Base-by-base conservation (phyloP, 2,329 filamentous ascomycete species). In the Hortaea werneckii region DNA sequence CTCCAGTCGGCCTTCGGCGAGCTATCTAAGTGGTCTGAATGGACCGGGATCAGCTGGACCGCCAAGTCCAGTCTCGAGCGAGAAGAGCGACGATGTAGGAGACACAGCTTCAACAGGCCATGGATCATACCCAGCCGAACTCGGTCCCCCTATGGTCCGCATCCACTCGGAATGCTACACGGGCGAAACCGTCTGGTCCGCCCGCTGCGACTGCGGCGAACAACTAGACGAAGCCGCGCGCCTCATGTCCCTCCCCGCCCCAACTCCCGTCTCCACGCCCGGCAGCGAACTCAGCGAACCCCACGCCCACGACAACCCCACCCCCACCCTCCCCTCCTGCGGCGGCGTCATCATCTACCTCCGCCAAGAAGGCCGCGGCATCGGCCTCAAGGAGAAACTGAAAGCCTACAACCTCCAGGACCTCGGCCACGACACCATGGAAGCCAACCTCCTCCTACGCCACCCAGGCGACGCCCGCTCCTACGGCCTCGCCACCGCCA, bases 121-220 rank as follows among this genome's bases (percentile, higher is more conserved):
- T 20, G 51, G 54, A 29, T 50, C 57, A 35, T 55, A 56, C 12
- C 53, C 61, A 6, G 50, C 58, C 0, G 59, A 63, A 4, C 55
- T 61, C 3, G 62, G 65, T 9, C 67, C 83, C 1, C 87, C 92
- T 0, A 72, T 98, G 35, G 90, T 98, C 40, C 79, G 92, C 47
- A 98, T 98, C 61, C 92, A 98, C 66, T 94, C 87, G 3, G 92
- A 98, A 67, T 98, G 92, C 69, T 98, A 98, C 67, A 98, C 92
- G 0, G 92, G 92, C 48, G 92, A 98, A 72, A 98, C 92, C 1
- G 92, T 94, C 1, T 96, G 92, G 92, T 95, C 89, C 6, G 90
- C 92, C 32, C 82, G 92, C 28, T 98, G 92, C 69, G 92, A 98
- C 68, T 98, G 92, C 65, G 92, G 92, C 46, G 92, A 98, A 68